These are phyloP conservation scores for Aspergillus thermomutatus DNA, from an alignment of 2,329 filamentous ascomycete genomes.

Conservation along the genomic window DNA sequence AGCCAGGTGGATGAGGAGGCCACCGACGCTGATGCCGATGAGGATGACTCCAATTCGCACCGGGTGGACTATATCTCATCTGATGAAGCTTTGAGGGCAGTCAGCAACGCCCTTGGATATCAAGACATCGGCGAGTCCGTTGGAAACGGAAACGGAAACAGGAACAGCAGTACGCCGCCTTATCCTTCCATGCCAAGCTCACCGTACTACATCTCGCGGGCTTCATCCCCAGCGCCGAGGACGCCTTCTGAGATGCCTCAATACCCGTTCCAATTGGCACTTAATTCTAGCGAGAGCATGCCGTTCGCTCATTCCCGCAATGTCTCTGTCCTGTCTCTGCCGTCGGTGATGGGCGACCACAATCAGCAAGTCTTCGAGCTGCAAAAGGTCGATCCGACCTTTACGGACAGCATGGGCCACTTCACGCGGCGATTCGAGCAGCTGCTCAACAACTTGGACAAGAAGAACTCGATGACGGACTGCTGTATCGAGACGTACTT, in stretches of 20 bases:
- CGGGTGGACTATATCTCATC: background rate
- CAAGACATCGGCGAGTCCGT: background rate
- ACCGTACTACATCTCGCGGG: slow-evolving; percentile 22
- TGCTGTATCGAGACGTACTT: background rate
- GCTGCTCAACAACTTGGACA: slow-evolving; percentile 53
- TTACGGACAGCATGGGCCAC: slow-evolving; percentile 60
- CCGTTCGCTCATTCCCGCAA: slow-evolving; percentile 11
- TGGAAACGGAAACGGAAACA: background rate
- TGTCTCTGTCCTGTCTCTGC: slow-evolving; percentile 53
- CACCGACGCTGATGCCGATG: background rate
- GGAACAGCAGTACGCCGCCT: background rate
- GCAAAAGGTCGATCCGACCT: slow-evolving; percentile 64
- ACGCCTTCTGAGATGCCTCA: background rate
- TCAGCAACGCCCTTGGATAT: background rate
- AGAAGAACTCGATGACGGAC: slow-evolving; percentile 53
- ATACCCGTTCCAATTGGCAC: background rate
- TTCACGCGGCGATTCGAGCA: slow-evolving; percentile 58
- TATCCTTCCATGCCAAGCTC: background rate
- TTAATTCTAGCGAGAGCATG: background rate
- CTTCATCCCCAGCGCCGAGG: slow-evolving; percentile 43
- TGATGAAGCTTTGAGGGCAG: background rate
- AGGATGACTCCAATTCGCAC: background rate
- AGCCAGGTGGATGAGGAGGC: background rate
- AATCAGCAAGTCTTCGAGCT: slow-evolving; percentile 56
- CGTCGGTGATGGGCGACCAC: slow-evolving; percentile 55